Conservation (phyloP, 345 rosid genomes). For the Populus alba region DNA sequence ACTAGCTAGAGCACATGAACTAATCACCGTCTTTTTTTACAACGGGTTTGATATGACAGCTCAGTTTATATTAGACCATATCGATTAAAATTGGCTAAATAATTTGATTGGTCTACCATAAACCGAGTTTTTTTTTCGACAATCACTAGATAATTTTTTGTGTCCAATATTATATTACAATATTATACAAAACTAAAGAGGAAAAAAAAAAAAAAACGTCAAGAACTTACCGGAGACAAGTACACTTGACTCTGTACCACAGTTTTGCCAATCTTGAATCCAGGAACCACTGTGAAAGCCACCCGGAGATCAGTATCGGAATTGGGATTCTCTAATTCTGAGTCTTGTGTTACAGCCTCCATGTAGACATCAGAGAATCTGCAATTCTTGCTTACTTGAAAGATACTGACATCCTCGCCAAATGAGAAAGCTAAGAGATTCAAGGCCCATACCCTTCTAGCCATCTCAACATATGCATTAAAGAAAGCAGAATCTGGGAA, state of each 20-base stretch:
- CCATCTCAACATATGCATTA: constrained; percentile 67
- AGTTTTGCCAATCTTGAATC: constrained; percentile 70
- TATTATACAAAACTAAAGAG: constrained; percentile 6
- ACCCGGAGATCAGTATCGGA: constrained; percentile 46
- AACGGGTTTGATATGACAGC: background rate
- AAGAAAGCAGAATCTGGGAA: constrained; percentile 78
- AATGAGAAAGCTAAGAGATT: constrained; percentile 68
- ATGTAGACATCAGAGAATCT: constrained; percentile 90
- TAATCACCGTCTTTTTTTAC: background rate
- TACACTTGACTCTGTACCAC: constrained; percentile 83
- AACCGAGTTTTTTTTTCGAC: background rate
- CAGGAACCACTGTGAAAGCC: constrained; percentile 87
- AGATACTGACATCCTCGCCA: constrained; percentile 51
- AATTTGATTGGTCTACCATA: background rate
- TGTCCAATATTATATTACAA: constrained; percentile 10
- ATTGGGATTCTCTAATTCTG: constrained; percentile 20
- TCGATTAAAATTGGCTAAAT: background rate
- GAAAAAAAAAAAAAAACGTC: background rate
- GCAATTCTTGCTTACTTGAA: constrained; percentile 57
- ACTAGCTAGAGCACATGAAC: background rate
- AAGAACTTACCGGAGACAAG: constrained; percentile 42
- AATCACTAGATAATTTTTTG: background rate
- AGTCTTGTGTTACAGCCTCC: constrained; percentile 74
- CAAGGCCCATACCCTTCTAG: constrained; percentile 69
- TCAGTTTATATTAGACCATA: background rate